These are phyloP conservation scores for Ophiobolus disseminans DNA, from an alignment of 2,329 filamentous ascomycete genomes.

Conservation along the genomic window DNA sequence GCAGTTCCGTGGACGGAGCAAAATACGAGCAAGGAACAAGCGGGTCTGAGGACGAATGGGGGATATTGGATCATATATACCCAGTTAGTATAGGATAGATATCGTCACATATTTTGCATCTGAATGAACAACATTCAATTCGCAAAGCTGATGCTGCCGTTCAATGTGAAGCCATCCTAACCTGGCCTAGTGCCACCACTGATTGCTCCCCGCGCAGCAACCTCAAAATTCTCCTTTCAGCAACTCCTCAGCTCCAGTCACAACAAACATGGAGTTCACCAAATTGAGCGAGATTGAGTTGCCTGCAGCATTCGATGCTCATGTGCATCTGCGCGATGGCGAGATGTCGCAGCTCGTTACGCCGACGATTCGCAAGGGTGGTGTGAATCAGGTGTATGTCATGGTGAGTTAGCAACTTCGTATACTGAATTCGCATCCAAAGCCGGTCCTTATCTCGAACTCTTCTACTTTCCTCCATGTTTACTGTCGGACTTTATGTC, in stretches of 20 bases:
- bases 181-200: conserved; percentile 2
- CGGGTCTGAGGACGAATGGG: background rate
- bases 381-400: conserved; percentile 62
- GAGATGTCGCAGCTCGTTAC: conserved; percentile 60
- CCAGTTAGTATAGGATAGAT: background rate
- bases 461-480: background rate
- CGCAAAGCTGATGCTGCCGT: background rate
- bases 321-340: conserved; percentile 61
- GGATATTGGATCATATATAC: background rate
- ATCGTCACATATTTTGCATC: background rate
- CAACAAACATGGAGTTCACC: conserved; percentile 45
- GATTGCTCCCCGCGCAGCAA: conserved; percentile 13
- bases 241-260: conserved; percentile 4
- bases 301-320: conserved; percentile 59
- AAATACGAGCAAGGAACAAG: no score
- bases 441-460: background rate
- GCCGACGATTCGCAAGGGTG: conserved; percentile 59
- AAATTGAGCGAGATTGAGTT: conserved; percentile 55
- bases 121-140: background rate
- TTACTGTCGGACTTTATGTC: background rate
- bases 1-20: no score
- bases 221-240: conserved; percentile 20
- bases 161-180: background rate
- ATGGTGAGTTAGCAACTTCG: conserved; percentile 51
- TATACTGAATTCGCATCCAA: no score